Base-by-base conservation (phyloP, 2,329 filamentous ascomycete species). In the Clonostachys rhizophaga region DNA sequence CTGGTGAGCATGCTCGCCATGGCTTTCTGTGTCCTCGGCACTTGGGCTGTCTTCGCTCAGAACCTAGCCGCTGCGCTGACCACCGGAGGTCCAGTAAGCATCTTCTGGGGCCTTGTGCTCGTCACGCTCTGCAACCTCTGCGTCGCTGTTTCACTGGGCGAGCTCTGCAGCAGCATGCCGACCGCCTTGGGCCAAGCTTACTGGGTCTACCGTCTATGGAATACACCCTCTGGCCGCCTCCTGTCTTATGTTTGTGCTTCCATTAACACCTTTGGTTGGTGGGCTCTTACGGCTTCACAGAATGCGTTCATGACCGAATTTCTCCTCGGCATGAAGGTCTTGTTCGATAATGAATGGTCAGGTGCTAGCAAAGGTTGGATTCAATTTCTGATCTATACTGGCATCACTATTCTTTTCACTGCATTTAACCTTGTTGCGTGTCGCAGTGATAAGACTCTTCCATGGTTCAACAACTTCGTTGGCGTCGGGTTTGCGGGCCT, bases 181-280 rank as follows among this genome's bases (percentile, higher is more conserved):
- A 82, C 78, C 0, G 78, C 79, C 0, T 63, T 82, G 3, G 79
- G 79, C 1, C 79, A 83, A 60, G 78, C 78, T 0, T 81, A 78
- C 58, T 83, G 78, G 77, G 61, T 66, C 47, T 62, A 63, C 24
- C 59, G 59, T 3, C 56, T 68, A 33, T 65, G 59, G 56, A 55
- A 44, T 61, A 70, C 66, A 43, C 59, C 48, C 54, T 55, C 13
- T 1, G 78, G 76, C 2, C 69, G 78, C 2, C 76, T 79, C 50
- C 55, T 61, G 5, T 78, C 74, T 2, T 82, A 81, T 54, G 68
- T 81, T 61, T 79, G 76, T 52, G 78, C 78, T 3, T 81, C 76
- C 76, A 78, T 81, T 55, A 81, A 81, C 58, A 78, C 72, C 0
- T 80, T 80, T 49, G 78, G 78, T 12, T 82, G 78, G 78, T 79